phyloP scores from a whole-genome alignment of 1,139 yeast species.

The Saccharomyces hybrid region DNA sequence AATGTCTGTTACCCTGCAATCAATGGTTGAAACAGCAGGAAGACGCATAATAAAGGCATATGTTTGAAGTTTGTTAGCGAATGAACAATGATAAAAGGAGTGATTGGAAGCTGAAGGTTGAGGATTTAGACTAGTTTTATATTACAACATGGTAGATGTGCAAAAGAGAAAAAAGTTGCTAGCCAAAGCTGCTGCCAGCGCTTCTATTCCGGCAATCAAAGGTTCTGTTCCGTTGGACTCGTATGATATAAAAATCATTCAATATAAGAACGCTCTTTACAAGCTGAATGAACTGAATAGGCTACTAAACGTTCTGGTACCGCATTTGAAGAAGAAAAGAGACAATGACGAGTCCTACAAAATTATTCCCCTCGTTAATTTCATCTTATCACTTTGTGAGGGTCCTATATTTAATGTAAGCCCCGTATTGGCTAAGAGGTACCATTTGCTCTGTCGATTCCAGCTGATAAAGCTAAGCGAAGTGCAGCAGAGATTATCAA shows the following conservation, averaged over 20 bases:
- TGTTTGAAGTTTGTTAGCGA: not conserved
- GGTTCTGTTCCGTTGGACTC: conserved; percentile 21
- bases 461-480: conserved; percentile 20
- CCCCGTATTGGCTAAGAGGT: conserved; percentile 23
- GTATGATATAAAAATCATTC: conserved; percentile 26
- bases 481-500: conserved; percentile 14
- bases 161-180: conserved; percentile 12
- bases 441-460: conserved; percentile 20
- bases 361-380: conserved; percentile 27
- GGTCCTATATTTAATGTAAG: conserved; percentile 28
- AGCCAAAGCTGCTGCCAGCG: conserved; percentile 28
- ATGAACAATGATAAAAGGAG: not conserved
- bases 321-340: conserved; percentile 15
- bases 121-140: not conserved
- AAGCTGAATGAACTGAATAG: conserved; percentile 22
- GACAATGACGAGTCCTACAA: conserved; percentile 9
- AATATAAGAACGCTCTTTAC: conserved; percentile 22
- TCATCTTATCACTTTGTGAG: conserved; percentile 24
- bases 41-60: not conserved
- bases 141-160: not conserved
- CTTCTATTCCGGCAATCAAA: conserved; percentile 14
- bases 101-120: not conserved
- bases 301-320: conserved; percentile 18
- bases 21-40: not conserved
- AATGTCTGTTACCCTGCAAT: not conserved